A percentile compares a stretch with the other conserved stretches of the same genome.
These are phyloP conservation scores for Vitis hybrid DNA, from an alignment of 177 flowering plant species.

Conservation along the genomic window DNA sequence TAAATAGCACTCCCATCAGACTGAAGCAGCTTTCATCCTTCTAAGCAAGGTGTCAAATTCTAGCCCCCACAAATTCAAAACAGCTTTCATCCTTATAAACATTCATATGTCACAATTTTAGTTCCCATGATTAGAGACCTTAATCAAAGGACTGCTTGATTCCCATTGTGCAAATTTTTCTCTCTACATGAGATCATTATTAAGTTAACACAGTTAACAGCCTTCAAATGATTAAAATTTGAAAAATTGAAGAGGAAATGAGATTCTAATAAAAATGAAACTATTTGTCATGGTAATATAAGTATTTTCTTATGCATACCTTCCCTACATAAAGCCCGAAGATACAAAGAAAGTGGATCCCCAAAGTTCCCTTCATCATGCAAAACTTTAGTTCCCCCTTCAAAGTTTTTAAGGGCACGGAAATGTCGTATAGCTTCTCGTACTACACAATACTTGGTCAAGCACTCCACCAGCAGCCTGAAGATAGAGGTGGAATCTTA, in stretches of 20 bases:
- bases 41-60: too few species aligned
- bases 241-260: not conserved
- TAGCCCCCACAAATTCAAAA: too few species aligned
- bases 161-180: too few species aligned
- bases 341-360: slow-evolving; percentile 94
- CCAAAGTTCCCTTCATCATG: slow-evolving; percentile 82
- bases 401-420: slow-evolving; percentile 75
- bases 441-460: slow-evolving; percentile 85
- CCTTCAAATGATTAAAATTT: not conserved
- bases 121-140: too few species aligned
- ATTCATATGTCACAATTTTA: too few species aligned
- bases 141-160: too few species aligned
- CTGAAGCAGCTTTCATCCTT: too few species aligned
- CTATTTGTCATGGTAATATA: not conserved
- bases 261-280: not conserved
- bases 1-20: too few species aligned
- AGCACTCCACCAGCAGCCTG: slow-evolving; percentile 94
- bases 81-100: too few species aligned
- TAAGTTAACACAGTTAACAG: too few species aligned
- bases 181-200: too few species aligned
- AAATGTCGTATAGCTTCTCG: slow-evolving; percentile 95
- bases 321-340: slow-evolving; percentile 92
- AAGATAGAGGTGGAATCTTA: slow-evolving; percentile 8
- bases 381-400: slow-evolving; percentile 69
- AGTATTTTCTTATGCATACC: slow-evolving; percentile 37